Percentiles rank a stretch among this genome's conserved stretches.
Evolutionary conservation across 179 eudicot genomes (phyloP).

Genomic region (Drosera spatulata): DNA sequence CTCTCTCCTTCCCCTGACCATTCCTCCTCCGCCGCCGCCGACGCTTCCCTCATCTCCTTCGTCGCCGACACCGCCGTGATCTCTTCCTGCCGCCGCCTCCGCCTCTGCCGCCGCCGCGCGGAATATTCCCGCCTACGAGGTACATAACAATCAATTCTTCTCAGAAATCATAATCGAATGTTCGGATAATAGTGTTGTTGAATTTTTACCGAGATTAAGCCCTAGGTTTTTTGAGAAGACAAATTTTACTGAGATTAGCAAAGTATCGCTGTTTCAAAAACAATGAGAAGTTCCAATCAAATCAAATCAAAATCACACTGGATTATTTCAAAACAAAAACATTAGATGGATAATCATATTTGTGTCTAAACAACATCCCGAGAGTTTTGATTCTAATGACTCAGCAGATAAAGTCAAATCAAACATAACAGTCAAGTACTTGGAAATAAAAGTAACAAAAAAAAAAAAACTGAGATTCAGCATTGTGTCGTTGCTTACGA

Average conservation of each 20-base stretch:
- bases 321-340: too few species aligned
- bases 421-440: conserved; percentile 3
- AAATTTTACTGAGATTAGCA: too few species aligned
- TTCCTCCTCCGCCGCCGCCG: conserved; percentile 15
- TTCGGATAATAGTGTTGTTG: too few species aligned
- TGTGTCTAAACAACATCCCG: too few species aligned
- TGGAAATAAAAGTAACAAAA: background rate
- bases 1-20: conserved; percentile 18
- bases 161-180: too few species aligned
- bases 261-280: too few species aligned
- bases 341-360: too few species aligned
- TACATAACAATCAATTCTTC: background rate
- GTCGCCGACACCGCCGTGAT: conserved; percentile 11
- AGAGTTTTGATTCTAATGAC: too few species aligned
- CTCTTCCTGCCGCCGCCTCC: conserved; percentile 21
- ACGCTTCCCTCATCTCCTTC: conserved; percentile 36
- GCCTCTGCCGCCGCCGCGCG: conserved; percentile 39
- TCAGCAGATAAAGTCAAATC: background rate
- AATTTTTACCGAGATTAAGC: too few species aligned
- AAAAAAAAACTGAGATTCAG: background rate
- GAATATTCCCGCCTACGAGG: conserved; percentile 71
- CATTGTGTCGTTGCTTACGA: conserved; percentile 20
- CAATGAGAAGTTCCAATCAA: too few species aligned
- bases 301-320: too few species aligned
- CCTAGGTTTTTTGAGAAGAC: too few species aligned